phyloP scores from a whole-genome alignment of 2,329 filamentous ascomycete genomes.

The Orbilia oligospora region DNA sequence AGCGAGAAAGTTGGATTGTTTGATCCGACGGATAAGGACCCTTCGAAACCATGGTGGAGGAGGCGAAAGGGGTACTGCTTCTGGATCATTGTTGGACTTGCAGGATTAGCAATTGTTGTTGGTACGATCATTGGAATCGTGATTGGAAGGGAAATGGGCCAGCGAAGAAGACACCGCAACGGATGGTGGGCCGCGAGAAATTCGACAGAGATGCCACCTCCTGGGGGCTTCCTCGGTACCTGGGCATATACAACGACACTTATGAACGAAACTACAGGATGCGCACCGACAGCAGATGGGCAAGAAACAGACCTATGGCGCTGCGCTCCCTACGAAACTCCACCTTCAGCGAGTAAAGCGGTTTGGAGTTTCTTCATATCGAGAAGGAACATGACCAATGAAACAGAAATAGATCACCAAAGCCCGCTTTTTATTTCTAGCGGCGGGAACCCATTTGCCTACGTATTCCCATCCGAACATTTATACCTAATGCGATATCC shows the following conservation, averaged over 20 bases:
- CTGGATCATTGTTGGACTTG: slow-evolving; percentile 47
- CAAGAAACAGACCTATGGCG: slow-evolving; percentile 48
- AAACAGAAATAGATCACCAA: slow-evolving; percentile 18
- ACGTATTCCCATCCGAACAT: slow-evolving; percentile 28
- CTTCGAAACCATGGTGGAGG: slow-evolving; percentile 52
- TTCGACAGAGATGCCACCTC: slow-evolving; percentile 53
- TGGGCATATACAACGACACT: slow-evolving; percentile 50
- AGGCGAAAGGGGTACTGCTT: slow-evolving; percentile 53
- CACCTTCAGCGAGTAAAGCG: slow-evolving; percentile 17
- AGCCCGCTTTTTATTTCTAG: slow-evolving; percentile 44
- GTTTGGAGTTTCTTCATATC: slow-evolving; percentile 54
- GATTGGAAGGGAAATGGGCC: slow-evolving; percentile 36
- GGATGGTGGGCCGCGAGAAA: slow-evolving; percentile 43
- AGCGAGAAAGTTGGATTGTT: slow-evolving; percentile 52
- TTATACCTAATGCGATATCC: slow-evolving; percentile 45
- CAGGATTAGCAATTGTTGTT: slow-evolving; percentile 38
- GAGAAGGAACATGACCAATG: slow-evolving; percentile 21
- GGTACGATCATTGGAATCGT: slow-evolving; percentile 48
- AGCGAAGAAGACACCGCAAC: slow-evolving; percentile 17
- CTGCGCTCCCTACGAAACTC: slow-evolving; percentile 47
- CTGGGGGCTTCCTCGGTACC: slow-evolving; percentile 39
- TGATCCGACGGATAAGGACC: slow-evolving; percentile 55
- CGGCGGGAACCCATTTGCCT: slow-evolving; percentile 42
- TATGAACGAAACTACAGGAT: slow-evolving; percentile 22
- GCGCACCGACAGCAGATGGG: slow-evolving; percentile 44